Evolutionary conservation across 495 filamentous ascomycete species (phyloP).

Genomic region (Neurospora sp.): DNA sequence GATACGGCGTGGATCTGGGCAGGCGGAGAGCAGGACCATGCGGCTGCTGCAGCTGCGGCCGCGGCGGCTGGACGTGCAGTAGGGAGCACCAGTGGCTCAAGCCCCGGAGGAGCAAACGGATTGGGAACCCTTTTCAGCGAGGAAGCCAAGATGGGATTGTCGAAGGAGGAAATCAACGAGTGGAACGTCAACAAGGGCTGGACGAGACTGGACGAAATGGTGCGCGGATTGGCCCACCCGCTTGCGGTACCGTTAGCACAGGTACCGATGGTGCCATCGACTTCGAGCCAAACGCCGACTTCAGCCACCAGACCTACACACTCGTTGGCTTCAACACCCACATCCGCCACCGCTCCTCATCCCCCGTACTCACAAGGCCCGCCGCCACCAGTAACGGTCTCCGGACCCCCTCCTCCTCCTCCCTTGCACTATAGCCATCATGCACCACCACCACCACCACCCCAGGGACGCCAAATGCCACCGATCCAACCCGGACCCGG

Average conservation of each 20-base stretch:
- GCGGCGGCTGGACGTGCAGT: background rate
- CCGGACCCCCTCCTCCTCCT: background rate
- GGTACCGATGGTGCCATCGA: background rate
- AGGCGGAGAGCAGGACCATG: slow-evolving; percentile 44
- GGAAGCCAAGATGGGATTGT: slow-evolving; percentile 17
- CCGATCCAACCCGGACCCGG: background rate
- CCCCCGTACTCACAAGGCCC: background rate
- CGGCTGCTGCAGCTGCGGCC: slow-evolving; percentile 12
- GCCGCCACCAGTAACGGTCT: background rate
- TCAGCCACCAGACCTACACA: background rate
- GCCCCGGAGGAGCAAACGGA: background rate
- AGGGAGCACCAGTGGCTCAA: background rate
- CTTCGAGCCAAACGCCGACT: background rate
- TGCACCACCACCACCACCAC: background rate
- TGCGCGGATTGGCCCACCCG: slow-evolving; percentile 12
- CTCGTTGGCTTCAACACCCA: background rate
- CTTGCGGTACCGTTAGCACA: background rate
- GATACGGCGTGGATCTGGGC: slow-evolving; percentile 85
- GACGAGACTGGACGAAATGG: slow-evolving; percentile 18
- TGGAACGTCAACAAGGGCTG: slow-evolving; percentile 13
- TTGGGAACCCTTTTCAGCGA: slow-evolving; percentile 9
- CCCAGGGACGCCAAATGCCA: background rate
- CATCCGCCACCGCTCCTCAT: background rate
- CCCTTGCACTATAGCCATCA: background rate
- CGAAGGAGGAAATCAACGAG: slow-evolving; percentile 17